Evolutionary conservation across 1,284 basidiomycete species (phyloP), one percentile per base, ranked within the genome.

Genomic region (Ustilago nuda): DNA sequence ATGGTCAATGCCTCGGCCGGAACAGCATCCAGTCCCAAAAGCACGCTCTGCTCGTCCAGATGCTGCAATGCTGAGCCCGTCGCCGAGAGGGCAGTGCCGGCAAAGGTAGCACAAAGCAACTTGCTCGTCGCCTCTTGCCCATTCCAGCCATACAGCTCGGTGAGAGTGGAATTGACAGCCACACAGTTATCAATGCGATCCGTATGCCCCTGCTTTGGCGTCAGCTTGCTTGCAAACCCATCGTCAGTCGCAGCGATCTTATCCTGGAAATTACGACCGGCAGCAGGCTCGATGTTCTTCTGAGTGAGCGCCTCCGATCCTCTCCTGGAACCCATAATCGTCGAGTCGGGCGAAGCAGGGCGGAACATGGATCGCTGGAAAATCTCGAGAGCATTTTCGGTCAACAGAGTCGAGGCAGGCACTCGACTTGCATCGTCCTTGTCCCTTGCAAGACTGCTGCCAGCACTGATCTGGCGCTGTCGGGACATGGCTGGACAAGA

Each of bases 1-100:
- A 82, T 82, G 19, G 79, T 82, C 56, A 82, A 57, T 13, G 79
- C 72, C 5, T 66, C 67, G 3, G 64, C 36, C 3, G 79, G 68
- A 3, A 78, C 78, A 43, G 61, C 56, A 32, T 78, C 75, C 8
- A 82, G 35, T 0, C 81, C 81, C 30, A 81, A 37, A 12, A 82
- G 61, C 13, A 67, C 64, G 12, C 57, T 53, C 37, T 58, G 50
- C 51, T 78, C 71, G 43, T 72, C 75, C 56, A 61, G 8, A 37
- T 76, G 64, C 46, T 66, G 54, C 27, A 63, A 67, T 27, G 59
- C 46, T 13, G 52, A 43, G n/a, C 45, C 33, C 1, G 36, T 17
- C 2, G 46, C 50, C 55, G 53, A 48, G 37, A 33, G 27, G 9
- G 35, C 54, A 30, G 37, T 63, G 13, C 61, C 46, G 15, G 19